Evolutionary conservation across 129 eudicot genomes (phyloP).

Genomic region (Flaveria trinervia): DNA sequence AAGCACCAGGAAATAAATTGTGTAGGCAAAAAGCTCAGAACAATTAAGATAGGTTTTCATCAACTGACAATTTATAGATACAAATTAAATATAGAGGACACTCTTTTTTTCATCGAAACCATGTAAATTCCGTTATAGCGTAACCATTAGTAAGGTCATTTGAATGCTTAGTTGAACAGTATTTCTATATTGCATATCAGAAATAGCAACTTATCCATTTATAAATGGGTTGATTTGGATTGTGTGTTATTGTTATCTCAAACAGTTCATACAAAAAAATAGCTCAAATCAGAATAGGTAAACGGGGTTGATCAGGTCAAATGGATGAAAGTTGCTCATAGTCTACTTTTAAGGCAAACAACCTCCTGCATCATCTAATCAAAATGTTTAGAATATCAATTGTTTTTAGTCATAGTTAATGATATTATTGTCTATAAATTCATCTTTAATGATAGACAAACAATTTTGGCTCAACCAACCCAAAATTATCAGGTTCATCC

Average conservation of each 20-base stretch:
- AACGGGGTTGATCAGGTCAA: not conserved
- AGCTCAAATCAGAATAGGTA: not conserved
- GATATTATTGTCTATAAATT: not conserved
- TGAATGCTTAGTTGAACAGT: not conserved
- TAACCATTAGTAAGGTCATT: not conserved
- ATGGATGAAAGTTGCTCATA: not conserved
- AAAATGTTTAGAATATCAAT: no score
- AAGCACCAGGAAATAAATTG: not conserved
- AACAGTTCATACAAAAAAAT: not conserved
- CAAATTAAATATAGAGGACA: not conserved
- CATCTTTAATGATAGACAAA: not conserved
- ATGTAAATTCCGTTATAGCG: not conserved
- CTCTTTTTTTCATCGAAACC: not conserved
- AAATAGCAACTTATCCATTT: not conserved
- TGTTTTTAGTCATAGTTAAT: not conserved
- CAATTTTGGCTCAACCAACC: not conserved
- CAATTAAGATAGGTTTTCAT: not conserved
- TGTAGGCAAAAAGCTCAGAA: not conserved
- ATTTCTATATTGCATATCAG: not conserved
- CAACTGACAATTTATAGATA: not conserved
- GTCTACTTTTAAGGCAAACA: no score
- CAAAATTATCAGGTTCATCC: not conserved
- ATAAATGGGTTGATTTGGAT: not conserved
- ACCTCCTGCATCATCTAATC: no score
- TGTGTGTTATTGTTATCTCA: constrained; percentile 5